phyloP scores from a whole-genome alignment of 2,329 filamentous ascomycete genomes.

The Aspergillus aculeatinus region DNA sequence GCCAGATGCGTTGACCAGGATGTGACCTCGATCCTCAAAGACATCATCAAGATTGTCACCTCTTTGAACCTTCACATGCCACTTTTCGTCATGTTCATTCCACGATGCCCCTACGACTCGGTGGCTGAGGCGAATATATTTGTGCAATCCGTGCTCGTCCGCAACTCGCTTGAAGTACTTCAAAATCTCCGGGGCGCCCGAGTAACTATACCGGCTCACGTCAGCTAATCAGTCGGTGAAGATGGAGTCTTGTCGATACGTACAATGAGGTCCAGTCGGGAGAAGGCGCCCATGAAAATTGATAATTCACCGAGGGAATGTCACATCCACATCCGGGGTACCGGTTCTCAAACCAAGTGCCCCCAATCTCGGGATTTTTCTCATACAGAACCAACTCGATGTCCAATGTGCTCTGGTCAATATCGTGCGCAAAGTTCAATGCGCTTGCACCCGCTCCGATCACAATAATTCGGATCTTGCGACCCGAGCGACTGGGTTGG shows the following conservation, averaged over 20 bases:
- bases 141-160: constrained; percentile 4
- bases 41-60: background rate
- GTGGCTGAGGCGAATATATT: constrained; percentile 3
- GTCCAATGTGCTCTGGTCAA: background rate
- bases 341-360: constrained; percentile 2
- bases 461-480: background rate
- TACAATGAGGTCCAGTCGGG: no score
- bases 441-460: constrained; percentile 1
- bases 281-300: no score
- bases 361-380: constrained; percentile 1
- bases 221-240: no score
- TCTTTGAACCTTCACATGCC: background rate
- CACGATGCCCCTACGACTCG: constrained; percentile 2
- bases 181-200: constrained; percentile 7
- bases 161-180: constrained; percentile 10
- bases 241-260: no score
- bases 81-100: background rate
- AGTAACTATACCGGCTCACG: background rate
- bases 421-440: background rate
- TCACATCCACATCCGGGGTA: constrained; percentile 2
- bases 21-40: constrained; percentile 1
- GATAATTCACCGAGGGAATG: background rate
- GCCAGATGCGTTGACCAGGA: constrained; percentile 7
- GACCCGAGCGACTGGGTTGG: no score
- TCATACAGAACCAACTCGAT: background rate